These are phyloP conservation scores for Linnemannia hyalina DNA, from an alignment of 192 early-diverging fungal species.

Conservation along the genomic window DNA sequence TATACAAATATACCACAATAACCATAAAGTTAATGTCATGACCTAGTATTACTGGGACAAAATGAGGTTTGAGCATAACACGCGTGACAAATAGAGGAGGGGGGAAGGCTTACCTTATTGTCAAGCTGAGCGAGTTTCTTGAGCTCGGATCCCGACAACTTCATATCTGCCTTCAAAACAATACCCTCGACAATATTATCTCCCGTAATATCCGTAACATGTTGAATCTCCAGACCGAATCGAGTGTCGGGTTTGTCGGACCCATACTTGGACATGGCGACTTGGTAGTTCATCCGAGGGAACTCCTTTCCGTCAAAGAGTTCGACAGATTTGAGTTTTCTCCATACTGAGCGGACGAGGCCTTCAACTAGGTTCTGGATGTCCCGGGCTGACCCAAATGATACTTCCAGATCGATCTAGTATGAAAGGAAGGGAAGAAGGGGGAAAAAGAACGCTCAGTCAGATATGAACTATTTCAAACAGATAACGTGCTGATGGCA, in stretches of 20 bases:
- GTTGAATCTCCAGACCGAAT: slow-evolving; percentile 74
- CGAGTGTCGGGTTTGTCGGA: slow-evolving; percentile 94
- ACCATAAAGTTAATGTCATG: no score
- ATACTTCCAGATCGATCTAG: slow-evolving; percentile 92
- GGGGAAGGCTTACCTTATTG: not conserved
- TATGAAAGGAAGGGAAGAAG: not conserved
- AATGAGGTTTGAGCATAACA: no score
- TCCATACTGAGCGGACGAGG: slow-evolving; percentile 77
- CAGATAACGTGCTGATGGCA: not conserved
- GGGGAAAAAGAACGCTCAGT: not conserved
- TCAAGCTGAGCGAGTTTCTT: slow-evolving; percentile 22
- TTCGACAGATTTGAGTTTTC: slow-evolving; percentile 63
- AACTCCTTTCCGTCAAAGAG: slow-evolving; percentile 66
- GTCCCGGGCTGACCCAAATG: slow-evolving; percentile 80
- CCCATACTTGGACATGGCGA: slow-evolving; percentile 88
- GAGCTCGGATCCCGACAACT: slow-evolving; percentile 53
- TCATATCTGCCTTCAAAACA: slow-evolving; percentile 60
- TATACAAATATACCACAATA: not conserved
- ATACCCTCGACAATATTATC: slow-evolving; percentile 64
- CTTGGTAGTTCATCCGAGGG: slow-evolving; percentile 81
- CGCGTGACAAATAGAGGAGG: no score
- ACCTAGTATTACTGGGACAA: no score
- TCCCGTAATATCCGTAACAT: slow-evolving; percentile 34
- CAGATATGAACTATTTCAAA: not conserved
- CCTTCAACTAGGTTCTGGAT: slow-evolving; percentile 82